phyloP scores from a whole-genome alignment of 805 yeast species.

The Wickerhamomyces tratensis region DNA sequence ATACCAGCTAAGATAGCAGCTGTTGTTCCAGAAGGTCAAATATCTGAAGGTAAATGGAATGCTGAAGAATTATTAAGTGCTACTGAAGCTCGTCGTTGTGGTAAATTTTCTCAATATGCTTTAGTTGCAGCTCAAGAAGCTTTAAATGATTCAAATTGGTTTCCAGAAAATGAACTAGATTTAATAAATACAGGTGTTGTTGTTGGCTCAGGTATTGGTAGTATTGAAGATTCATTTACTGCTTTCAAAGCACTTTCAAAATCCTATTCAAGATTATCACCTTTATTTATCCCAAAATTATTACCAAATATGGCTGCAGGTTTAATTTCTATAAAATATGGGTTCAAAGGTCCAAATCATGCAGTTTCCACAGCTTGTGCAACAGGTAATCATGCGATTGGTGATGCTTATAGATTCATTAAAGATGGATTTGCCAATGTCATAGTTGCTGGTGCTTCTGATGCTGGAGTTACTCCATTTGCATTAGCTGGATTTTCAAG shows the following conservation, averaged over 20 bases:
- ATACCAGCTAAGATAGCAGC: conserved; percentile 75
- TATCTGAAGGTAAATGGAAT: conserved; percentile 40
- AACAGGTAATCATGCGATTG: conserved; percentile 88
- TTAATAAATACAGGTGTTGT: conserved; percentile 52
- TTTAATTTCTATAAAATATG: conserved; percentile 69
- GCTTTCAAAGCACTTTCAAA: conserved; percentile 42
- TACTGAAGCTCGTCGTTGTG: conserved; percentile 41
- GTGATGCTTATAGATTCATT: conserved; percentile 84
- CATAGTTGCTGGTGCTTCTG: conserved; percentile 93
- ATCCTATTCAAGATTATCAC: conserved; percentile 62
- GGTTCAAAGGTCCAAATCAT: conserved; percentile 79
- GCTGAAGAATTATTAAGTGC: conserved; percentile 37
- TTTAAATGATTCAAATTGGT: conserved; percentile 52
- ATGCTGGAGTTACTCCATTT: conserved; percentile 76
- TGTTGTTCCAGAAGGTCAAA: conserved; percentile 44
- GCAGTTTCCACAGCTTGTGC: conserved; percentile 94
- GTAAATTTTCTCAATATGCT: conserved; percentile 72
- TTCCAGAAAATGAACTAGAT: conserved; percentile 26
- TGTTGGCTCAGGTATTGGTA: conserved; percentile 92
- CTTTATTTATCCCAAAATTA: conserved; percentile 76
- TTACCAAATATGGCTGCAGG: conserved; percentile 94
- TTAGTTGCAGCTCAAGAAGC: conserved; percentile 74
- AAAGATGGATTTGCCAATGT: conserved; percentile 72
- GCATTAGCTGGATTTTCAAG: conserved; percentile 88
- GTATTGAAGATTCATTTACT: conserved; percentile 62